Base-by-base conservation (phyloP, 139 green algal species). In the Micractinium sp. region DNA sequence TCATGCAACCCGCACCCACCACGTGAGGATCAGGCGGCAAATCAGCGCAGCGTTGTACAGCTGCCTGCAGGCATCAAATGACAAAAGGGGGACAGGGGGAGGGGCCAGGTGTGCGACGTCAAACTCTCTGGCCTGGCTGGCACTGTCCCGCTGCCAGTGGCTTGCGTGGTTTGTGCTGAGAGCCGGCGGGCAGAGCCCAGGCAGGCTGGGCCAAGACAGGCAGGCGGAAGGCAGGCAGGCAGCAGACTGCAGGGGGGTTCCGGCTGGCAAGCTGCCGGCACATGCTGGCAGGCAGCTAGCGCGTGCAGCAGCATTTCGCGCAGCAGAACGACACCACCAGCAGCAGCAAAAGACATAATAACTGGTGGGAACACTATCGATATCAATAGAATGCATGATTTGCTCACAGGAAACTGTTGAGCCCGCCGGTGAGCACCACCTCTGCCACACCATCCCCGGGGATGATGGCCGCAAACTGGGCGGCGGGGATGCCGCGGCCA, bases 1-100 rank as follows among this genome's bases (percentile, higher is more conserved):
- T 56, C 47, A 56, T 5, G 47, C 47, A 56, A 9, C 47, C 47
- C 47, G 47, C 31, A 77, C 74, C 53, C 35, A 80, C 88, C 98
- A 99, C 0, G 98, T 99, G 18, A 99, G 93, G 66, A 99, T 89
- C 20, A 99, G 90, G 35, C 98, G 94, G 27, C 92, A 93, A 69
- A 99, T 97, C 31, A 99, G 94, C 14, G 97, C 94, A 27, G 96
- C 96, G 93, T 99, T 99, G 95, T 99, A 99, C 35, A 99, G 93
- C 88, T 94, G 96, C 86, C 96, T 97, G 92, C 56, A 86, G 13
- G 74, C 33, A 18, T 0, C 2, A 7, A 38, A 1, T 19, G n/a
- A 20, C 31, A 3, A 23, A 0, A 38, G 0, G 20, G 56, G 27
- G 56, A 31, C 41, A 67, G 22, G 38, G 36, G 16, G 33, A 31